Percentiles rank a stretch among this genome's conserved stretches.
phyloP scores from a whole-genome alignment of 352 stramenopile genomes.

The Phytophthora aleatoria region DNA sequence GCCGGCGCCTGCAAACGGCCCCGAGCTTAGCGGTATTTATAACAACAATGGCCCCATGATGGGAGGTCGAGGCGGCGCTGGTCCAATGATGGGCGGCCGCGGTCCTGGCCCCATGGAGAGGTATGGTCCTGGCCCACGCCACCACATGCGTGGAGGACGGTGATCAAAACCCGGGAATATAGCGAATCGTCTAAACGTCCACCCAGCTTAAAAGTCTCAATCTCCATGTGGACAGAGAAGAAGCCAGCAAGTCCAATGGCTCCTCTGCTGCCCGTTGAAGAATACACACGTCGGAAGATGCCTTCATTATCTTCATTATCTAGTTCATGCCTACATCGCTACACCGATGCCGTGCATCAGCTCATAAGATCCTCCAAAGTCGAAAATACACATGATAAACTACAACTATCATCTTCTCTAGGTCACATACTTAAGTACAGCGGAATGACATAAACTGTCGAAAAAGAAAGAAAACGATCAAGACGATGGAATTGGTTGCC shows the following conservation, averaged over 20 bases:
- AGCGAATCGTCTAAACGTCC: slow-evolving; percentile 33
- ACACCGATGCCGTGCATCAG: neutral
- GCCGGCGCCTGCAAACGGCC: slow-evolving; percentile 37
- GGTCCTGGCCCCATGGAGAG: slow-evolving; percentile 37
- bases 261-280: slow-evolving; percentile 5
- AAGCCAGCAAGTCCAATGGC: slow-evolving; percentile 17
- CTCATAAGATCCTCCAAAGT: neutral
- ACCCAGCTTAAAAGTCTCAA: slow-evolving; percentile 19
- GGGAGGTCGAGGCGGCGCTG: slow-evolving; percentile 30
- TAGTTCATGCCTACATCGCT: neutral
- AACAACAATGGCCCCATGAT: slow-evolving; percentile 46
- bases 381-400: neutral
- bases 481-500: slow-evolving; percentile 25
- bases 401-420: no score
- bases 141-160: slow-evolving; percentile 62
- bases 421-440: no score
- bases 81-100: slow-evolving; percentile 28
- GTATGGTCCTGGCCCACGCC: slow-evolving; percentile 43
- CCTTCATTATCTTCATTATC: slow-evolving; percentile 16
- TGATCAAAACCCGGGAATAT: slow-evolving; percentile 38
- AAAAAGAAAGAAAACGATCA: no score
- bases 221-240: slow-evolving; percentile 32
- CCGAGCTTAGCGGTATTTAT: slow-evolving; percentile 60
- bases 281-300: slow-evolving; percentile 23
- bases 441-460: no score